These are phyloP conservation scores for Kazachstania martiniae DNA, from an alignment of 805 yeast species.

Conservation along the genomic window DNA sequence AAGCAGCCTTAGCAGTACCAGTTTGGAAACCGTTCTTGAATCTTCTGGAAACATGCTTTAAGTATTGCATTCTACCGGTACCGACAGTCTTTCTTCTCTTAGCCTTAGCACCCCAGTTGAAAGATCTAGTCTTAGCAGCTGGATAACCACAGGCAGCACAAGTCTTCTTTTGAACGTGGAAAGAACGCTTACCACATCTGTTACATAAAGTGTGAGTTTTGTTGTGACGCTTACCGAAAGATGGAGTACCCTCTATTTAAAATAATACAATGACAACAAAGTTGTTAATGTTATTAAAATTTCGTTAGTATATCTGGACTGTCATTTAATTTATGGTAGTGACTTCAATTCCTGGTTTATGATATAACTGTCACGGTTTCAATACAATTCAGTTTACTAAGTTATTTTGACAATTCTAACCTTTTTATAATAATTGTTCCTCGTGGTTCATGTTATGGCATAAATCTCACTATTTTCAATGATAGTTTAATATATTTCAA, in stretches of 20 bases:
- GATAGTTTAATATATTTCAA: no score
- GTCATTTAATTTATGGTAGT: no score
- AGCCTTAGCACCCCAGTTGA: slow-evolving; percentile 99
- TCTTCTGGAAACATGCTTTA: slow-evolving; percentile 94
- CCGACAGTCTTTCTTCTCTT: slow-evolving; percentile 99
- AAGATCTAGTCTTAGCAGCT: slow-evolving; percentile 96
- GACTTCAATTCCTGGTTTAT: no score
- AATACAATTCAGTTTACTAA: no score
- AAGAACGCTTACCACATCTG: slow-evolving; percentile 98
- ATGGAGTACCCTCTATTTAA: slow-evolving; percentile 91
- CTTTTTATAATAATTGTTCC: no score
- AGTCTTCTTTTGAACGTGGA: slow-evolving; percentile 98
- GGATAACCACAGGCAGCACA: slow-evolving; percentile 99
- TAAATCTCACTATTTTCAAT: no score
- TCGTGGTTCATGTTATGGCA: no score
- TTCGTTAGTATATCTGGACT: slow-evolving; percentile 28
- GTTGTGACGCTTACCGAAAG: slow-evolving; percentile 99
- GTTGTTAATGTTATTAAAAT: slow-evolving; percentile 3
- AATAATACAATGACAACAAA: slow-evolving; percentile 10
- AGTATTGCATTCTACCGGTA: slow-evolving; percentile 98
- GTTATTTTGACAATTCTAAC: no score
- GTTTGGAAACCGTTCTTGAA: slow-evolving; percentile 99
- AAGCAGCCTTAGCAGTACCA: slow-evolving; percentile 57
- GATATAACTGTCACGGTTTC: no score
- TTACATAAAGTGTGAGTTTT: slow-evolving; percentile 98